Percentiles rank a stretch among this genome's conserved stretches.
Conservation (phyloP, 2,329 filamentous ascomycete species). For the Trichothecium sympodiale region DNA sequence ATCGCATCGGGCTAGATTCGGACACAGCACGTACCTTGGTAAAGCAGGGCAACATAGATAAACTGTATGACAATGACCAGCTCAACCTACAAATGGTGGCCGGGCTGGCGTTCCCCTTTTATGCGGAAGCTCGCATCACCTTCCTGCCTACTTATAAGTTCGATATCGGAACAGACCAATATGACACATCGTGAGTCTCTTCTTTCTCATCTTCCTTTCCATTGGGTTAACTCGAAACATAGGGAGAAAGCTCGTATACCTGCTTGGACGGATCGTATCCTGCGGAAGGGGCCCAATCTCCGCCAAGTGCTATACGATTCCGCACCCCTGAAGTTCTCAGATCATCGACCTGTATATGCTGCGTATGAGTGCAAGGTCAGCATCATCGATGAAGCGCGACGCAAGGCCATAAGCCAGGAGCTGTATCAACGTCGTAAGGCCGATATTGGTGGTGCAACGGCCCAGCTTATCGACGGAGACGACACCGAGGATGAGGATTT, state of each 20-base stretch:
- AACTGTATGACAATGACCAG: conserved; percentile 85
- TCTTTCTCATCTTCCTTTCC: too few species aligned
- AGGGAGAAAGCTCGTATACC: conserved; percentile 86
- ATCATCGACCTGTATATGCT: conserved; percentile 91
- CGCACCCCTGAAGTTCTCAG: conserved; percentile 78
- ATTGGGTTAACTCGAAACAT: background rate
- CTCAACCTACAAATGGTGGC: conserved; percentile 95
- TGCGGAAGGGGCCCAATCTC: conserved; percentile 76
- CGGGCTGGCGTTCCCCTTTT: conserved; percentile 79
- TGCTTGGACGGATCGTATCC: conserved; percentile 90
- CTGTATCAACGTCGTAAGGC: conserved; percentile 61
- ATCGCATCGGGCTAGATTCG: conserved; percentile 76
- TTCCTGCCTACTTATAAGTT: conserved; percentile 96
- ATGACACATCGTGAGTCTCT: conserved; percentile 79
- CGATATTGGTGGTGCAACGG: conserved; percentile 53
- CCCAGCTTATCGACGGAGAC: conserved; percentile 37
- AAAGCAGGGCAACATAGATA: conserved; percentile 60
- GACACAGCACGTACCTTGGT: conserved; percentile 70
- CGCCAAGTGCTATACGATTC: conserved; percentile 74
- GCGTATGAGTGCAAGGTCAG: conserved; percentile 76
- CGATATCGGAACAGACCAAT: conserved; percentile 76
- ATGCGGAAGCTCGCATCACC: conserved; percentile 77
- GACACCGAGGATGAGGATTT: conserved; percentile 69
- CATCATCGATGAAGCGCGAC: conserved; percentile 64
- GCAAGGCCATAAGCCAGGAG: conserved; percentile 60